Evolutionary conservation across 2,329 filamentous ascomycete species (phyloP), one percentile per base, ranked within the genome.

Genomic region (Lecanicillium sp.): DNA sequence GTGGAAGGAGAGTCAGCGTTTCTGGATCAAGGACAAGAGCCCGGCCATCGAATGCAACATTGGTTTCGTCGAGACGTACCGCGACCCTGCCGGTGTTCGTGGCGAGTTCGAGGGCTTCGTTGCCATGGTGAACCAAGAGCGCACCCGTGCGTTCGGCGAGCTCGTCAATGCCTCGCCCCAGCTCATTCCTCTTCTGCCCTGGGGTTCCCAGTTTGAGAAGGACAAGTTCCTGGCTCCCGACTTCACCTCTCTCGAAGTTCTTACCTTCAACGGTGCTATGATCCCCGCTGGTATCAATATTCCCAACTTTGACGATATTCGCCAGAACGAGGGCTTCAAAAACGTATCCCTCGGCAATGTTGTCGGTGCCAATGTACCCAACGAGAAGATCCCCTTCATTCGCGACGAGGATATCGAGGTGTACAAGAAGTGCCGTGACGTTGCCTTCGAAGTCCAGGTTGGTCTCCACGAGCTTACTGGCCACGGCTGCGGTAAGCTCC

Each of bases 261-360:
- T 96, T 52, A 89, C 86, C 1, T 96, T 96, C 57, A 67, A 65
- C 49, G 79, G 73, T 44, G 83, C 74, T 51, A 84, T 79, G 49
- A 86, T 85, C 47, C 81, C 81, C 9, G 81, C 80, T 20, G 82
- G 83, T 21, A 84, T 84, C 60, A 84, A 84, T 57, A 82, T 84
- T 51, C 79, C 78, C 48, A 85, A 85, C 65, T 87, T 86, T 58
- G 85, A 88, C 56, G 81, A 84, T 53, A 89, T 93, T 51, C 78
- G 88, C 52, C 87, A 94, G 61, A 84, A 79, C 5, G 82, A 89
- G 52, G 89, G 89, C 3, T 95, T 94, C 79, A 95, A 95, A 71
- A 94, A 94, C 57, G 88, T 94, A 11, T 95, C 88, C 10, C 77
- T 98, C 2, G 93, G 91, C 44, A 98, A 98, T 57, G 88, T 97